A percentile compares a stretch with the other conserved stretches of the same genome.
Evolutionary conservation across 345 rosid genomes (phyloP).

Genomic region (Aethionema arabicum): DNA sequence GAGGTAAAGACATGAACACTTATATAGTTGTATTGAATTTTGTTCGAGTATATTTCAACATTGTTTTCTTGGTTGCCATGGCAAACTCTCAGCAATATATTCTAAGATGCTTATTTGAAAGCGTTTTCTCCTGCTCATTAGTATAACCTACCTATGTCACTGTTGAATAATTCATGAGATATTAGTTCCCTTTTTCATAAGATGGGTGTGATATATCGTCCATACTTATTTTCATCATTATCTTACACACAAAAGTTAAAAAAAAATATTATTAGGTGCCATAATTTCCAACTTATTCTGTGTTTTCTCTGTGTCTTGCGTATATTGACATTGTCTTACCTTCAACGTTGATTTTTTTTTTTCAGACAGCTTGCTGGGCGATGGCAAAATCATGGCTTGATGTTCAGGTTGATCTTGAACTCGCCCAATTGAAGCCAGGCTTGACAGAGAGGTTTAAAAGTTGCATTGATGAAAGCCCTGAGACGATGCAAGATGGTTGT

Average conservation of each 20-base stretch:
- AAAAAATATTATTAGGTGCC: background rate
- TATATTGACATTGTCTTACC: conserved; percentile 12
- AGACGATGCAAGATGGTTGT: conserved; percentile 42
- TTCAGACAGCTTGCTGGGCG: conserved; percentile 99
- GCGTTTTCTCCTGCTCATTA: background rate
- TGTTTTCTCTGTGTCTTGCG: background rate
- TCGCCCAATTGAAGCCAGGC: conserved; percentile 68
- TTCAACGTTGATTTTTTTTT: conserved; percentile 28
- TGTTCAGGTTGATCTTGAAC: conserved; percentile 86
- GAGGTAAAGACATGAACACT: conserved; percentile 55
- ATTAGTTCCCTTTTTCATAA: conserved; percentile 17
- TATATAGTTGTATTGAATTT: conserved; percentile 6
- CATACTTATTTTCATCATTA: conserved; percentile 1
- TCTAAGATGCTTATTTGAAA: conserved; percentile 16
- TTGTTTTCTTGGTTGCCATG: conserved; percentile 22
- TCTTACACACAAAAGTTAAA: conserved; percentile 7
- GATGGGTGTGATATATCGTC: background rate
- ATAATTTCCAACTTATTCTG: background rate
- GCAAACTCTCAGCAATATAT: background rate
- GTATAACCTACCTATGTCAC: conserved; percentile 12
- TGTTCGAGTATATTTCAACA: background rate
- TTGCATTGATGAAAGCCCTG: conserved; percentile 68
- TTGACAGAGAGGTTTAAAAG: conserved; percentile 62
- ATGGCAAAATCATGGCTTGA: conserved; percentile 99
- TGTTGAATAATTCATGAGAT: conserved; percentile 4